Percentiles rank a stretch among this genome's conserved stretches.
These are phyloP conservation scores for Cladorrhinum samala DNA, from an alignment of 495 filamentous ascomycete genomes.

Conservation along the genomic window DNA sequence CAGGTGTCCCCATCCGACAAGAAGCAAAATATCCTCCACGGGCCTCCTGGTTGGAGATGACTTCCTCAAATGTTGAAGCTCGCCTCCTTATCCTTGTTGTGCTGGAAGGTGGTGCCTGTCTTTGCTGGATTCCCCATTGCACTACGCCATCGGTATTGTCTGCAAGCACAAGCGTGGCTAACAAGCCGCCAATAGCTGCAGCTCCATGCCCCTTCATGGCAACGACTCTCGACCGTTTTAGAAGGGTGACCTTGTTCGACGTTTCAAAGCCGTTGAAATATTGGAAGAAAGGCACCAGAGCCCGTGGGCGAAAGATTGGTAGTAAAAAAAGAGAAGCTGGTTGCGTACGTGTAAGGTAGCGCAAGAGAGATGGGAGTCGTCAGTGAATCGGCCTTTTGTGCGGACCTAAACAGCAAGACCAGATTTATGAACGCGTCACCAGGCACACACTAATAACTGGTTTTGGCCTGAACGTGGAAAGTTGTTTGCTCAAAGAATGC, in stretches of 20 bases:
- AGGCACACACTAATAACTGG: not conserved
- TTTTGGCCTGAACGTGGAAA: not conserved
- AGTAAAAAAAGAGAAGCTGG: no score
- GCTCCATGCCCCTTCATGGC: slow-evolving; percentile 23
- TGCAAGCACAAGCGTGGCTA: slow-evolving; percentile 27
- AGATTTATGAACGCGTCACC: not conserved
- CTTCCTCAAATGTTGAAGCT: slow-evolving; percentile 30
- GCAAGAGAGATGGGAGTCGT: no score
- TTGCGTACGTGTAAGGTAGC: no score
- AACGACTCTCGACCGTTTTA: not conserved
- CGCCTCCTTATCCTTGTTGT: slow-evolving; percentile 24
- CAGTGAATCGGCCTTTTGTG: no score
- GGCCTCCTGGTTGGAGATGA: slow-evolving; percentile 35
- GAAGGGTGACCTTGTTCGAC: not conserved
- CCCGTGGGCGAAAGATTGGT: no score
- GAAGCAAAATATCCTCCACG: slow-evolving; percentile 62
- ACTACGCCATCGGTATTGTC: slow-evolving; percentile 27
- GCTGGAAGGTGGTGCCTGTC: slow-evolving; percentile 9
- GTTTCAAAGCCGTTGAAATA: not conserved
- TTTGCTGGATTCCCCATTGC: slow-evolving; percentile 37
- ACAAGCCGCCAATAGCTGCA: slow-evolving; percentile 24
- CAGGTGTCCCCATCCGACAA: slow-evolving; percentile 63
- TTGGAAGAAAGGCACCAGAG: no score
- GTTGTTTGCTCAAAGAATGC: no score
- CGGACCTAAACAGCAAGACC: not conserved